Conservation (phyloP, 1,139 yeast species). For the Protomyces pachydermus region DNA sequence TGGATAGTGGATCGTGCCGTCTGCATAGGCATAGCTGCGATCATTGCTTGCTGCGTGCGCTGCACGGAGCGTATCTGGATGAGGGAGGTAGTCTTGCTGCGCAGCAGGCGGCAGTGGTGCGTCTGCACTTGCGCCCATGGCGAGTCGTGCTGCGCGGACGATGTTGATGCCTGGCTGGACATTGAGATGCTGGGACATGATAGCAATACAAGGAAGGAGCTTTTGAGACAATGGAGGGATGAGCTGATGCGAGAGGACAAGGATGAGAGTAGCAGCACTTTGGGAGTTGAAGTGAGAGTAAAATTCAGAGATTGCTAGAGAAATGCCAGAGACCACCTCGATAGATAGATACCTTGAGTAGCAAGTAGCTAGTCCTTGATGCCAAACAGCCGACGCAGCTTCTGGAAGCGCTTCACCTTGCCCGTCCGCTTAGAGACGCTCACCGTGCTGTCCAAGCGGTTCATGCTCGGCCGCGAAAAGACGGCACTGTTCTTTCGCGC, state of each 20-base stretch:
- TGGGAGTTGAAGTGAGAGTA: too few relatives aligned
- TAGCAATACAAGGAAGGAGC: not conserved
- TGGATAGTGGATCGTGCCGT: slow-evolving; percentile 7
- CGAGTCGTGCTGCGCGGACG: slow-evolving; percentile 15
- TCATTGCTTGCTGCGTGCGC: not conserved
- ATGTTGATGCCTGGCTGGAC: slow-evolving; percentile 16
- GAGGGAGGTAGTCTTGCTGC: not conserved
- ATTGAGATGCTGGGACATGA: not conserved
- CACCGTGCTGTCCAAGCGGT: not conserved
- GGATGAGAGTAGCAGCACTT: not conserved
- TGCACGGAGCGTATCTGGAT: not conserved
- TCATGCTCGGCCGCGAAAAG: not conserved
- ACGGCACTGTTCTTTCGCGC: not conserved
- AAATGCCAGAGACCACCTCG: too few relatives aligned
- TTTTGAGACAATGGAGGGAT: not conserved
- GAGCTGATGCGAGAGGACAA: not conserved
- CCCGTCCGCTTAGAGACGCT: slow-evolving; percentile 9
- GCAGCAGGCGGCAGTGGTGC: not conserved
- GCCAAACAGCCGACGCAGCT: slow-evolving; percentile 14
- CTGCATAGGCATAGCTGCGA: not conserved
- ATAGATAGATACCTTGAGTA: not conserved
- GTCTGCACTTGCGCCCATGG: slow-evolving; percentile 5
- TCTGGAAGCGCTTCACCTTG: slow-evolving; percentile 24
- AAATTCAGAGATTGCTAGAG: too few relatives aligned
- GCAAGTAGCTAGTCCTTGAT: not conserved